Evolutionary conservation across 352 stramenopile species (phyloP).

Genomic region (Aphanomyces invadans): DNA sequence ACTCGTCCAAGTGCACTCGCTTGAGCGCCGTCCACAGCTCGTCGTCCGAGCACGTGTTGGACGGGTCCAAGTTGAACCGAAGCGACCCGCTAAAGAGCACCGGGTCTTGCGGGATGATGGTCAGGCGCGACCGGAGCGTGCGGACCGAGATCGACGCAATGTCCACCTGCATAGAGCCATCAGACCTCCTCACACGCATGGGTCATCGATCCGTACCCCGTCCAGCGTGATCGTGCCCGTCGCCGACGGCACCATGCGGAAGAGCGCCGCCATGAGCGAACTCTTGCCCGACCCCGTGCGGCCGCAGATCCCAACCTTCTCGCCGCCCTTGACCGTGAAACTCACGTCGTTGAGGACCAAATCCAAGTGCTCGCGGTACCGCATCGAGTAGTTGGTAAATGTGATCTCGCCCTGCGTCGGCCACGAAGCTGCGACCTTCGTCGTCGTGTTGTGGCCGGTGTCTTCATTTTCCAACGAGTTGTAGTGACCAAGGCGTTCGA

Average conservation of each 20-base stretch:
- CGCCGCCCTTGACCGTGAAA: conserved; percentile 36
- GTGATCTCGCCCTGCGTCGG: conserved; percentile 32
- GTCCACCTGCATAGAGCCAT: conserved; percentile 40
- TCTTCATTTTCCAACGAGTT: conserved; percentile 49
- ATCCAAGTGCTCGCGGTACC: conserved; percentile 37
- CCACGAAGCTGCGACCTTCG: conserved; percentile 28
- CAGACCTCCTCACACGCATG: not conserved
- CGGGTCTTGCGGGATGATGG: conserved; percentile 82
- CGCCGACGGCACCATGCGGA: conserved; percentile 35
- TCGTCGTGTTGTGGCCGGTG: conserved; percentile 29
- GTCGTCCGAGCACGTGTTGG: conserved; percentile 59
- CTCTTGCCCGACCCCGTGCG: conserved; percentile 54
- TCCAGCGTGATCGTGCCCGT: conserved; percentile 21
- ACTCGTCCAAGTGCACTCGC: conserved; percentile 33
- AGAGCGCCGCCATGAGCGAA: conserved; percentile 45
- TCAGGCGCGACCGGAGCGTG: conserved; percentile 40
- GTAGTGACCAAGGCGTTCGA: conserved; percentile 38
- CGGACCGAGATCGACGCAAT: conserved; percentile 37
- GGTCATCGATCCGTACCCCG: not conserved
- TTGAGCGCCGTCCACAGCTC: conserved; percentile 36
- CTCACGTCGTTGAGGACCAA: conserved; percentile 42
- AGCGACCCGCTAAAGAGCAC: conserved; percentile 89
- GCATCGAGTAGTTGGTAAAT: conserved; percentile 39
- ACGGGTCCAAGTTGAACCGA: conserved; percentile 89
- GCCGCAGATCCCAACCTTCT: conserved; percentile 50